A percentile compares a stretch with the other conserved stretches of the same genome.
phyloP scores from a whole-genome alignment of 768 basidiomycete genomes.

The Gloeopeniophorella convolvens region DNA sequence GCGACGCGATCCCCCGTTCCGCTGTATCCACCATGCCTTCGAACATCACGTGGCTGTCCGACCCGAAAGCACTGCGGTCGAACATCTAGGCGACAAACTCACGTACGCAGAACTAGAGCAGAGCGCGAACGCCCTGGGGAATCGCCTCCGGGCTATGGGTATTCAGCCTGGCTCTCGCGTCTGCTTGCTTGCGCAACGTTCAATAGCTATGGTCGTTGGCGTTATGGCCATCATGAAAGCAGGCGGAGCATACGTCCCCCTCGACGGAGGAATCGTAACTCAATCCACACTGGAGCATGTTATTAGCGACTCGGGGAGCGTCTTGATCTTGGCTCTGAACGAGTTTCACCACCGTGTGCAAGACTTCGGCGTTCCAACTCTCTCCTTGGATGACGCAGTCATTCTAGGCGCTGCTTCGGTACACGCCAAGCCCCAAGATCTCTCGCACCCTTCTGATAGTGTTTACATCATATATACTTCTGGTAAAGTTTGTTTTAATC shows the following conservation, averaged over 20 bases:
- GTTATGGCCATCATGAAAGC: constrained; percentile 52
- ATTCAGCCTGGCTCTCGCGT: constrained; percentile 45
- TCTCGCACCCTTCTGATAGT: constrained; percentile 29
- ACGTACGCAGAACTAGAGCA: constrained; percentile 46
- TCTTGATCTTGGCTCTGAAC: constrained; percentile 37
- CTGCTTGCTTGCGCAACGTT: constrained; percentile 48
- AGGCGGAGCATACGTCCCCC: constrained; percentile 52
- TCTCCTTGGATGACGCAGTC: constrained; percentile 25
- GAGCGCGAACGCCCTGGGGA: constrained; percentile 42
- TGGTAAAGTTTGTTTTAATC: constrained; percentile 32
- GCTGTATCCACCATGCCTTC: constrained; percentile 52
- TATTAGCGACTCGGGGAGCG: constrained; percentile 39
- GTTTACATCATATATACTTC: constrained; percentile 59
- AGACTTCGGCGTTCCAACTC: constrained; percentile 4
- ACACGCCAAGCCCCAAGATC: constrained; percentile 2
- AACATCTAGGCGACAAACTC: constrained; percentile 41
- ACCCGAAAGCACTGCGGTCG: constrained; percentile 42
- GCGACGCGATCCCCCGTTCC: constrained; percentile 34
- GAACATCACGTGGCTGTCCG: constrained; percentile 36
- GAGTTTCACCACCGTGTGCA: constrained; percentile 23
- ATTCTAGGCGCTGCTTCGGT: neutral
- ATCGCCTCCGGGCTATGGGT: constrained; percentile 36
- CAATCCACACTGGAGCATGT: constrained; percentile 47
- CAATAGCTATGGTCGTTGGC: constrained; percentile 45
- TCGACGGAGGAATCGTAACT: constrained; percentile 54